Evolutionary conservation across 2,329 filamentous ascomycete genomes (phyloP), one percentile per base, ranked within the genome.

Genomic region (Beauveria brongniartii): DNA sequence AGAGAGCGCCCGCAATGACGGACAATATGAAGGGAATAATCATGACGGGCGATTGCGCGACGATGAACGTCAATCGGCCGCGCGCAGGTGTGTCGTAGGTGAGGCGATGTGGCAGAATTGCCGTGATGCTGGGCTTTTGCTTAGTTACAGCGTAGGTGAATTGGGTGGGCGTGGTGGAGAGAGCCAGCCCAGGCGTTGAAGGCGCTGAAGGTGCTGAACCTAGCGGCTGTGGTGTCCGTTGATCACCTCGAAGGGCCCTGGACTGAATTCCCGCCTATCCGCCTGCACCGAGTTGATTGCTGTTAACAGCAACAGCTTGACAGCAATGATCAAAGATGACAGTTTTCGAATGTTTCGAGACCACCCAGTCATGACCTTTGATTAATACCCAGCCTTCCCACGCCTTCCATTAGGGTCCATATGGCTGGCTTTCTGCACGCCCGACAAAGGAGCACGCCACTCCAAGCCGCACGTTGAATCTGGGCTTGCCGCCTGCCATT

Each of bases 1-100:
- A 72, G 44, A 75, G 34, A 56, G 66, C 69, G 59, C 74, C 74
- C 6, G 72, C 69, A 48, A 75, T 54, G 28, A 72, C 65, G 44
- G 74, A 75, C 22, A 74, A 61, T 47, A 75, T 47, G 58, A 76
- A 74, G 3, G 70, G 64, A 51, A 62, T 64, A 55, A 59, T 37
- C 61, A 62, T 62, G 34, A 40, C 20, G 44, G 34, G 52, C 30
- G 30, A 24, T 30, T 41, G 50, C 20, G 30, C 41, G 24, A 34
- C 26, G 44, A 28, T 18, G 37, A 5, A 24, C 18, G 51, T 48
- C 58, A 12, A 41, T 18, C 10, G 41, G 43, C 50, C 37, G 51
- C 30, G 46, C 12, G 28, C 28, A 9, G 14, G 41, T 37, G 26
- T 24, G 51, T 51, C 43, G 46, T 26, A 37, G 20, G 59, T 52